Evolutionary conservation across 768 basidiomycete species (phyloP).

Genomic region (Psilocybe subaeruginosa): DNA sequence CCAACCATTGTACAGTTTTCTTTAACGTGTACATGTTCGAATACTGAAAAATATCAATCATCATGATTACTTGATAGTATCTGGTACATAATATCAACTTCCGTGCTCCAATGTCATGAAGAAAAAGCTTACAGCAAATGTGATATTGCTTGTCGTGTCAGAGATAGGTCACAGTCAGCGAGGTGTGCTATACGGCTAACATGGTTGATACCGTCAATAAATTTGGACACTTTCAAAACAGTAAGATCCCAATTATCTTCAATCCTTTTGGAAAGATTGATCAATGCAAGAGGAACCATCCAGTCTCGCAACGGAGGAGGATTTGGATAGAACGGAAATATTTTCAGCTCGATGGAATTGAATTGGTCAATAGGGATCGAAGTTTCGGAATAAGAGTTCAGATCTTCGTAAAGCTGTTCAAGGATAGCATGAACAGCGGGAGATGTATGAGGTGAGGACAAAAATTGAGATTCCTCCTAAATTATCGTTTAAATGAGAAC

Average conservation of each 20-base stretch:
- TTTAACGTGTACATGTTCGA: conserved; percentile 96
- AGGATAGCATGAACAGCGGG: conserved; percentile 79
- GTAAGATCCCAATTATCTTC: conserved; percentile 98
- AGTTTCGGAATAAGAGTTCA: conserved; percentile 97
- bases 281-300: conserved; percentile 92
- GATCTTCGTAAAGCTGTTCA: conserved; percentile 95
- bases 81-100: conserved; percentile 38
- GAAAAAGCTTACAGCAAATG: conserved; percentile 77
- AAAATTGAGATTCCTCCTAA: conserved; percentile 87
- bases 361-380: conserved; percentile 89
- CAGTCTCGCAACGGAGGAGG: conserved; percentile 90
- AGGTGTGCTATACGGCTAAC: conserved; percentile 89
- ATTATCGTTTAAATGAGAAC: not conserved
- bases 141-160: conserved; percentile 86
- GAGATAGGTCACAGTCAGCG: conserved; percentile 82
- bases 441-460: conserved; percentile 74
- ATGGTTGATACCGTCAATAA: conserved; percentile 91
- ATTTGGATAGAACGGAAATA: conserved; percentile 96
- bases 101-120: not conserved
- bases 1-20: conserved; percentile 86
- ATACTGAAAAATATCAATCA: conserved; percentile 96
- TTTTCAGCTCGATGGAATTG: conserved; percentile 94
- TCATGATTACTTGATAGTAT: conserved; percentile 97
- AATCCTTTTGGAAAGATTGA: conserved; percentile 77
- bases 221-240: conserved; percentile 80